A percentile compares a stretch with the other conserved stretches of the same genome.
These are phyloP conservation scores for Hymenoscyphus scutula DNA, from an alignment of 2,329 filamentous ascomycete genomes.

Conservation along the genomic window DNA sequence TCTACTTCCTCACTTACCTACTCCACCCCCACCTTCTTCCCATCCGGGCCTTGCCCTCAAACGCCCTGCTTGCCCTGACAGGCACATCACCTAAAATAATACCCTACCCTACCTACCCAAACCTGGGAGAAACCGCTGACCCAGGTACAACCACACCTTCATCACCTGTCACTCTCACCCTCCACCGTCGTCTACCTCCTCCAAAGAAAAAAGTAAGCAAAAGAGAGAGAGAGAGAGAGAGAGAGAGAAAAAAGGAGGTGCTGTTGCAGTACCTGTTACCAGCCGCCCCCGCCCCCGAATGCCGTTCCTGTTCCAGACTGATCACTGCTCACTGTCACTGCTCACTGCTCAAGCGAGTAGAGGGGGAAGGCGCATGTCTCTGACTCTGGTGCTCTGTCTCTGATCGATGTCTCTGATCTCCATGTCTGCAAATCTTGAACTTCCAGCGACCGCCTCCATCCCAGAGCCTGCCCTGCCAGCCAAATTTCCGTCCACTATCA, in stretches of 20 bases:
- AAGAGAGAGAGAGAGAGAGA: no score
- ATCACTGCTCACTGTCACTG: background rate
- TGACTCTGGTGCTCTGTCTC: background rate
- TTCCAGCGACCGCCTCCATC: background rate
- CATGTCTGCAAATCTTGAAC: background rate
- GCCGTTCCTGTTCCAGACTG: background rate
- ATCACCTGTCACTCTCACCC: constrained; percentile 6
- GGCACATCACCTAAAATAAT: background rate
- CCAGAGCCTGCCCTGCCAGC: background rate
- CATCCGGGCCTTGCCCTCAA: background rate
- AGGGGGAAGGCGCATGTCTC: background rate
- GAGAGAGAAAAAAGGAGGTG: no score
- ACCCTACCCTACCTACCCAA: no score
- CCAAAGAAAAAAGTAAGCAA: constrained; percentile 12
- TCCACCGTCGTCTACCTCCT: background rate
- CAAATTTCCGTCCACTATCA: background rate
- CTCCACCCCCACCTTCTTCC: background rate
- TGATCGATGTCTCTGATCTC: constrained; percentile 4
- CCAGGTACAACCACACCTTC: constrained; percentile 8
- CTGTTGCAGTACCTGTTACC: background rate
- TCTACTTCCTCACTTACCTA: background rate
- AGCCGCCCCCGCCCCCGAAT: background rate
- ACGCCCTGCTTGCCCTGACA: background rate
- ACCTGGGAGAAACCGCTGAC: constrained; percentile 6
- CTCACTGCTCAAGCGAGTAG: background rate